Evolutionary conservation across 345 rosid genomes (phyloP).

Genomic region (Salix caprea): DNA sequence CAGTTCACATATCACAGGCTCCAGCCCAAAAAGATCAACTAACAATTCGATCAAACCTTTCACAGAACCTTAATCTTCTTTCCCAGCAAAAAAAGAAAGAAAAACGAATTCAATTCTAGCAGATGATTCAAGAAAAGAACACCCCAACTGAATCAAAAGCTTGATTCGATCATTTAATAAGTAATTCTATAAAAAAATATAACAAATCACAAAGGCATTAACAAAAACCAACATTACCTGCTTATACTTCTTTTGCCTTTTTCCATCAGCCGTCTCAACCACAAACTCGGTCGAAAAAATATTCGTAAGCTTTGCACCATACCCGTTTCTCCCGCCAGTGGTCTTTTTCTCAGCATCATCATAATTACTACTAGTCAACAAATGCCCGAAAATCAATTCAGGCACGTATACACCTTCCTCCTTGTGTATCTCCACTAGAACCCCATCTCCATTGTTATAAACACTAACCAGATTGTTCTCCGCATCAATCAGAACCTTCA

Average conservation of each 20-base stretch:
- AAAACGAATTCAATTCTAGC: too few relatives aligned
- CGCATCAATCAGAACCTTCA: conserved; percentile 67
- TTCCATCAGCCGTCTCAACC: conserved; percentile 90
- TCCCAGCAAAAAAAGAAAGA: background rate
- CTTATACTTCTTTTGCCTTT: conserved; percentile 71
- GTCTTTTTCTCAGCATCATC: conserved; percentile 84
- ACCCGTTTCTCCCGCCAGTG: conserved; percentile 94
- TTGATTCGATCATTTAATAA: background rate
- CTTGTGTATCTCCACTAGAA: conserved; percentile 88
- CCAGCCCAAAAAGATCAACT: background rate
- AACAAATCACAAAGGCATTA: background rate
- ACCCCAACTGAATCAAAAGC: too few relatives aligned
- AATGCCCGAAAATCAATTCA: conserved; percentile 87
- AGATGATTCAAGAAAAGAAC: too few relatives aligned
- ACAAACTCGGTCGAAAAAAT: conserved; percentile 83
- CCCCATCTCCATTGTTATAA: conserved; percentile 88
- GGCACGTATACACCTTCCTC: conserved; percentile 92
- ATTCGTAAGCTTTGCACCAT: conserved; percentile 92
- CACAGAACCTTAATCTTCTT: background rate
- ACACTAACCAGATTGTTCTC: conserved; percentile 74
- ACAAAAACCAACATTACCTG: conserved; percentile 41
- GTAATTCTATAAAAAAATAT: background rate
- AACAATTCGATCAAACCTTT: background rate
- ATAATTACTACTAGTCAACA: conserved; percentile 86
- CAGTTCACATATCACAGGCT: background rate